Conservation (phyloP, 23 red algal genomes). For the Rhodosorus marinus region DNA sequence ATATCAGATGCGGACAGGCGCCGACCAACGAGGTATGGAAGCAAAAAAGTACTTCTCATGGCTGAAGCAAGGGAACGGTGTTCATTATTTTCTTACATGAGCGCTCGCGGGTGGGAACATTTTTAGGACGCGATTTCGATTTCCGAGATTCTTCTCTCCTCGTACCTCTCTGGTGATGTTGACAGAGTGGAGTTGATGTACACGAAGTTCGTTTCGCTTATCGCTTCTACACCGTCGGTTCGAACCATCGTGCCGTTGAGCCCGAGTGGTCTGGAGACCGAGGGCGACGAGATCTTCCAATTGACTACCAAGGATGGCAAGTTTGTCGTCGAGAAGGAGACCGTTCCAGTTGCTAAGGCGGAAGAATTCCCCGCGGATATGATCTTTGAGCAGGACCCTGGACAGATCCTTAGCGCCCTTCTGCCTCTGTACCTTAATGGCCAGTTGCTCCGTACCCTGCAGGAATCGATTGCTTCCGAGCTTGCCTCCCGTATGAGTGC, state of each 20-base stretch:
- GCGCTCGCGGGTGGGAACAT: no score
- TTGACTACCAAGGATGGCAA: slow-evolving; percentile 59
- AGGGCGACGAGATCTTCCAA: slow-evolving; percentile 97
- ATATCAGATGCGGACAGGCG: slow-evolving; percentile 42
- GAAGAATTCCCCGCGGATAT: slow-evolving; percentile 69
- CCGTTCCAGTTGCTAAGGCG: slow-evolving; percentile 15
- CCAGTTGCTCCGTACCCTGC: slow-evolving; percentile 81
- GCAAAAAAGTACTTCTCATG: no score
- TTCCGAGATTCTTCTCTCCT: slow-evolving; percentile 60
- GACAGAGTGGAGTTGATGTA: slow-evolving; percentile 93
- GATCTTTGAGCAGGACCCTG: slow-evolving; percentile 99
- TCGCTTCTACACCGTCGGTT: slow-evolving; percentile 67
- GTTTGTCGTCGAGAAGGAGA: slow-evolving; percentile 47
- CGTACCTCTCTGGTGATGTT: slow-evolving; percentile 84
- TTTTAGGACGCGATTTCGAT: slow-evolving; percentile 54
- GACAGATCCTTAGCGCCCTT: slow-evolving; percentile 92
- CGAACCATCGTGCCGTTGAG: slow-evolving; percentile 80
- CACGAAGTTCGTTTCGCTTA: slow-evolving; percentile 93
- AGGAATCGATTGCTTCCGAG: slow-evolving; percentile 89
- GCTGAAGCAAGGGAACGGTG: no score
- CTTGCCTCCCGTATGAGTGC: slow-evolving; percentile 83
- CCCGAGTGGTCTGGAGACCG: slow-evolving; percentile 67
- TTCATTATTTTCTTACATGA: no score
- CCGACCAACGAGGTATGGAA: slow-evolving; percentile 70
- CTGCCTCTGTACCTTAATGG: slow-evolving; percentile 97